A percentile compares a stretch with the other conserved stretches of the same genome.
phyloP scores from a whole-genome alignment of 2,329 filamentous ascomycete genomes.

The Colletotrichum sp. region DNA sequence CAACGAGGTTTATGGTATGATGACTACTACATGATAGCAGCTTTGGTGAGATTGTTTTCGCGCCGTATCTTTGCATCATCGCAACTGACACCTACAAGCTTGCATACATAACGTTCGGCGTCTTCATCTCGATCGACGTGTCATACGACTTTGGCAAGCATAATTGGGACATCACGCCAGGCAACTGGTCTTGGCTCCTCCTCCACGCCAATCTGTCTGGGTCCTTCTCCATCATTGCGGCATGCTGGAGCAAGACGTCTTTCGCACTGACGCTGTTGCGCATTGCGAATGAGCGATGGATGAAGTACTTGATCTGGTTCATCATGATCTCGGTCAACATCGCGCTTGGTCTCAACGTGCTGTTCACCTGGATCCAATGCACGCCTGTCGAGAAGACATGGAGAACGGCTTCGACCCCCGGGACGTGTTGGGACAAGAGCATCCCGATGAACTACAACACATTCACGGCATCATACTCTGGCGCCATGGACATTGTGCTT shows the following conservation, averaged over 20 bases:
- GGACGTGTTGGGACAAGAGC: conserved; percentile 29
- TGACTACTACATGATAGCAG: conserved; percentile 23
- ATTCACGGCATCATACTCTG: conserved; percentile 35
- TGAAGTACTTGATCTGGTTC: conserved; percentile 30
- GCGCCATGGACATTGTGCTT: conserved; percentile 42
- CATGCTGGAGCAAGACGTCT: conserved; percentile 32
- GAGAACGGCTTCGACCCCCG: conserved; percentile 22
- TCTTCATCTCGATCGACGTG: conserved; percentile 12
- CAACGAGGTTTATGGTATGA: conserved; percentile 22
- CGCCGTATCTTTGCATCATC: not conserved
- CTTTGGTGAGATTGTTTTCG: conserved; percentile 20
- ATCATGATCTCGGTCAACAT: conserved; percentile 29
- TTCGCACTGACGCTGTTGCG: conserved; percentile 34
- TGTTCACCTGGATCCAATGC: conserved; percentile 31
- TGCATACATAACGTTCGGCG: conserved; percentile 5
- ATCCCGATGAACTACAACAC: conserved; percentile 35
- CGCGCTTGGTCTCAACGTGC: conserved; percentile 23
- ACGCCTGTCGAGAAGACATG: conserved; percentile 29
- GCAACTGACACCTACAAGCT: not conserved
- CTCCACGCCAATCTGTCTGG: conserved; percentile 23
- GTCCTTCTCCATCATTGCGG: conserved; percentile 26
- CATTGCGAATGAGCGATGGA: conserved; percentile 24
- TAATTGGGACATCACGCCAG: conserved; percentile 10
- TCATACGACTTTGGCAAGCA: conserved; percentile 21
- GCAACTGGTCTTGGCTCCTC: conserved; percentile 15